Base-by-base conservation (phyloP, 2,329 filamentous ascomycete species). In the Colletotrichum euphorbiae region DNA sequence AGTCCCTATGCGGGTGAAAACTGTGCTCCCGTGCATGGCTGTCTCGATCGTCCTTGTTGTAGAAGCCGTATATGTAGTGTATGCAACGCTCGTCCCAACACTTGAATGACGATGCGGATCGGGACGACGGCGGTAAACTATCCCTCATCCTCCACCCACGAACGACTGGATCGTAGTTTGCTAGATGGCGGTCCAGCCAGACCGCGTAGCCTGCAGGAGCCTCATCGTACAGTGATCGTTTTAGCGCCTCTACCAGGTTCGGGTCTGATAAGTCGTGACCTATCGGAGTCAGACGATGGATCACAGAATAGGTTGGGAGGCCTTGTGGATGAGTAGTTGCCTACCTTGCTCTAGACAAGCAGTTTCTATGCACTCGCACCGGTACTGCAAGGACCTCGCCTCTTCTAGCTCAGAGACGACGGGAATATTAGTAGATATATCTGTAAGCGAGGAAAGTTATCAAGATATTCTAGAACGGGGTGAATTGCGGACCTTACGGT, bases 41-140 rank as follows among this genome's bases (percentile, higher is more conserved):
- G 62, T 88, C 84, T 59, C 85, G 81, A 69, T 87, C 85, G 59
- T 84, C 78, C 42, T 78, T 78, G 64, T 80, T 83, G 40, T 79
- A 73, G 73, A 88, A 88, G 33, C 87, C 87, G 71, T 89, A 89
- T 42, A 89, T 83, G 75, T 87, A 89, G 74, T 86, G 83, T 67
- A 86, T 76, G 72, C 87, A 89, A 63, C 79, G 79, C 59, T 87
- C 83, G 69, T 88, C 79, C 76, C 80, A 83, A 75, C 87, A 89
- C 74, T 86, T 88, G 75, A 84, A 84, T 11, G 84, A 83, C 56
- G 77, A 76, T 45, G 79, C 77, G 40, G 73, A 75, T 56, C 78
- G 77, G 13, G 46, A 76, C 75, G 46, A 76, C n/a, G 77, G 70
- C n/a, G 77, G 76, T 55, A 79, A 70, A 43, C 77, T 77, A 43